Base-by-base conservation (phyloP, 2,329 filamentous ascomycete species). In the Pochonia chlamydosporia region DNA sequence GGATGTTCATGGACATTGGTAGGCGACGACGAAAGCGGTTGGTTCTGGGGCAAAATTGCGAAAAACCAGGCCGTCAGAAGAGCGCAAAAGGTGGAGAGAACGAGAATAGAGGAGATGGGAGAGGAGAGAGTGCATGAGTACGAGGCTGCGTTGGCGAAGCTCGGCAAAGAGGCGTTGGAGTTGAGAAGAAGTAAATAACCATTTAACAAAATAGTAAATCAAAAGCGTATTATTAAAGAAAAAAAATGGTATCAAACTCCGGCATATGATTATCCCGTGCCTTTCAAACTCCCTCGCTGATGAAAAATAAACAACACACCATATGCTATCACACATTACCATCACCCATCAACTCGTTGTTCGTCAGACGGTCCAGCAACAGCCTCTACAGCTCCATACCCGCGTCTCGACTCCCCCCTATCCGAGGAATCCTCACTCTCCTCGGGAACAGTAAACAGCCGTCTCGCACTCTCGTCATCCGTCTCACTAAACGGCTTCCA, bases 21-120 rank as follows among this genome's bases (percentile, higher is more conserved):
- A 42, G 85, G 84, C 4, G 85, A 90, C 56, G 78, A 79, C 3
- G 91, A 99, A 67, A 90, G 84, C 20, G 80, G 86, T 39, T 96
- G 93, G 91, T 99, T 97, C 68, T 90, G 88, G 79, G 85, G 86
- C 49, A 86, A 87, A 56, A 84, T 97, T 52, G 86, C 82, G 21
- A 75, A 73, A 48, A 72, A 83, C 4, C 63, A 68, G 48, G 71
- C 79, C 7, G 62, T 79, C 13, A 64, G 67, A 47, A 68, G 73
- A 41, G 61, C 59, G 2, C 61, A 61, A 23, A 70, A 66, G 56
- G 73, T 82, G 20, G 72, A 73, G 52, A 68, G 77, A 49, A 63
- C 74, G 4, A 64, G 70, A 35, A 61, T 81, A 21, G 62, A 67
- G 7, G 68, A 70, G 52, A 79, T 80, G 56, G 57, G 55, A 11